These are phyloP conservation scores for Neurospora sp. DNA, from an alignment of 495 filamentous ascomycete genomes.

Conservation along the genomic window DNA sequence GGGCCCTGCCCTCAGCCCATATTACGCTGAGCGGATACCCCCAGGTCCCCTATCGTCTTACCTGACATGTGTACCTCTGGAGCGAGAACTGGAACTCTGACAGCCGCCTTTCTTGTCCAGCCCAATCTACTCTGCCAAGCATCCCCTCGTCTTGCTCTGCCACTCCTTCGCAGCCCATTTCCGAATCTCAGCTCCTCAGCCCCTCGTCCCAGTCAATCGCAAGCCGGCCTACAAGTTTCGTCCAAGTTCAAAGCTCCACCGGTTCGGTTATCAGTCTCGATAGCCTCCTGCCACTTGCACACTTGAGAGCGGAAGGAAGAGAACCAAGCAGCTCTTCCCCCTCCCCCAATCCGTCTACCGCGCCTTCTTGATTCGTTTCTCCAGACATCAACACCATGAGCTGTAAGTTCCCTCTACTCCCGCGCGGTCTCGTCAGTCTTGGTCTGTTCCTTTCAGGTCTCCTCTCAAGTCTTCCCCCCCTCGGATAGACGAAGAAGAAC, in stretches of 20 bases:
- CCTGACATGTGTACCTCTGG: neutral
- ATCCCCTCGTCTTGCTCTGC: slow-evolving; percentile 1
- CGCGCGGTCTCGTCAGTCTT: slow-evolving; percentile 11
- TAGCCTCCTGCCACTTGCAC: neutral
- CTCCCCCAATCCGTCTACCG: neutral
- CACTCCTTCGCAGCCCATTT: slow-evolving; percentile 14
- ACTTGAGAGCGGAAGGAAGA: slow-evolving; percentile 5
- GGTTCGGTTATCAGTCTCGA: slow-evolving; percentile 1
- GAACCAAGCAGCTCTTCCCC: neutral
- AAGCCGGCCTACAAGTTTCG: neutral
- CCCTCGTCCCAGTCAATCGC: slow-evolving; percentile 4
- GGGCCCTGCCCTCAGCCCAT: neutral
- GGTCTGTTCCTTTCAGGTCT: slow-evolving; percentile 13
- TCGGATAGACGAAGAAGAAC: neutral
- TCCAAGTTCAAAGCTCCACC: neutral
- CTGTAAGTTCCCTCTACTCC: slow-evolving; percentile 26
- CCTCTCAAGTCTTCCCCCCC: neutral
- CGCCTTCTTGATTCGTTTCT: slow-evolving; percentile 3
- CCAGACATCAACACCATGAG: slow-evolving; percentile 25
- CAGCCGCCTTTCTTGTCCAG: slow-evolving; percentile 9
- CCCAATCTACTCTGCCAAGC: slow-evolving; percentile 20
- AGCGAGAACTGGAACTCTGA: neutral
- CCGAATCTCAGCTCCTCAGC: slow-evolving; percentile 16
- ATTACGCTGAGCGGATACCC: neutral
- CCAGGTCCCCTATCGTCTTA: neutral